Conservation (phyloP, 257 asterid genomes). For the Oldenlandia corymbosa region DNA sequence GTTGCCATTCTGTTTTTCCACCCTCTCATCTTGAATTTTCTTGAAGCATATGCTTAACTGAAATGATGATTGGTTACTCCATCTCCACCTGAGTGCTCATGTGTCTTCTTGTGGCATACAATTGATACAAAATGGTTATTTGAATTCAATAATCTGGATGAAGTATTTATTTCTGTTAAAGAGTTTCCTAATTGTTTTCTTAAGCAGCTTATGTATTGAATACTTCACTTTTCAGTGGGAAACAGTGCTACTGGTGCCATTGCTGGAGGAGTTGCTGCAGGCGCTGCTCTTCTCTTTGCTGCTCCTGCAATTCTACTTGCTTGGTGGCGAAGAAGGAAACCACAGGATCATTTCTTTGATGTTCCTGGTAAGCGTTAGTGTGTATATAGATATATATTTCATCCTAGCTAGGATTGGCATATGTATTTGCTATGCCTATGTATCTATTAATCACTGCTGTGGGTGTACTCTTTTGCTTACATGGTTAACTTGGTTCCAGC, state of each 20-base stretch:
- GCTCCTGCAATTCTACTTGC: constrained; percentile 76
- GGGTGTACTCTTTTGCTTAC: constrained; percentile 3
- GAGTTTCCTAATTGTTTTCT: background rate
- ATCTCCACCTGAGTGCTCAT: background rate
- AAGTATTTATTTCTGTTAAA: constrained; percentile 4
- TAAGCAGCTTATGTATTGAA: background rate
- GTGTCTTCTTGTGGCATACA: constrained; percentile 6
- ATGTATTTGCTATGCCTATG: background rate
- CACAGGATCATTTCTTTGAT: constrained; percentile 81
- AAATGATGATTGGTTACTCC: background rate
- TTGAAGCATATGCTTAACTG: background rate
- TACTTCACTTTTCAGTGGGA: constrained; percentile 41
- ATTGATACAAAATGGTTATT: background rate
- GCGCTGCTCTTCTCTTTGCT: constrained; percentile 87
- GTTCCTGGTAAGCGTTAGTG: constrained; percentile 83
- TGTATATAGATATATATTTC: constrained; percentile 4
- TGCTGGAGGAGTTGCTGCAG: constrained; percentile 92
- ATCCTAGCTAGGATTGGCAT: background rate
- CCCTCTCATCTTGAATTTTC: background rate
- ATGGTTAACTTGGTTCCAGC: constrained; percentile 39
- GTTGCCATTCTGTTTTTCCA: background rate
- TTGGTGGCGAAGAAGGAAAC: constrained; percentile 65
- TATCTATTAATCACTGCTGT: background rate
- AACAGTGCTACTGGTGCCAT: constrained; percentile 74
- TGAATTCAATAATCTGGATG: background rate